phyloP scores from a whole-genome alignment of 2,329 filamentous ascomycete genomes.

The Curvularia spicifera region DNA sequence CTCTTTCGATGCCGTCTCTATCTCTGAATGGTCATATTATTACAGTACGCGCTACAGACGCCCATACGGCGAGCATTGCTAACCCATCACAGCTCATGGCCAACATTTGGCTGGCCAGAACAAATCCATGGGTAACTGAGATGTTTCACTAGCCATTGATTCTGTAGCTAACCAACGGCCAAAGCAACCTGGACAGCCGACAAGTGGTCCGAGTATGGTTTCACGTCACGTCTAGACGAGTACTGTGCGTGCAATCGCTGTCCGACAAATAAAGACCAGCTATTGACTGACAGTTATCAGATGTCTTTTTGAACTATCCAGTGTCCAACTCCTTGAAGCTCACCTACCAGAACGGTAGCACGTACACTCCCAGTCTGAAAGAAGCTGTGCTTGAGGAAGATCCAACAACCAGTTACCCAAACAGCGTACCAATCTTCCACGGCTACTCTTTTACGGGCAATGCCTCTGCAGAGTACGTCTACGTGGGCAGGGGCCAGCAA shows the following conservation, averaged over 20 bases:
- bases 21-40: constrained; percentile 49
- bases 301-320: constrained; percentile 49
- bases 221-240: constrained; percentile 47
- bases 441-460: constrained; percentile 57
- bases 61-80: constrained; percentile 6
- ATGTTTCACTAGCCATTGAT: background rate
- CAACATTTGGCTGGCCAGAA: constrained; percentile 44
- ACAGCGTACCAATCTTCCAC: constrained; percentile 56
- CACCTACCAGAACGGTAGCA: constrained; percentile 45
- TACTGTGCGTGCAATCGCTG: constrained; percentile 34
- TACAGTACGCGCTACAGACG: constrained; percentile 37
- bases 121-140: constrained; percentile 35
- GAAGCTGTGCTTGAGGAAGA: constrained; percentile 47
- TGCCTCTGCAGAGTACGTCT: constrained; percentile 57
- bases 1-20: constrained; percentile 51
- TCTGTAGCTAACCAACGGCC: background rate
- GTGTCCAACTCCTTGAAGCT: constrained; percentile 45
- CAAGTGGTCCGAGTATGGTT: constrained; percentile 45
- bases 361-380: constrained; percentile 36
- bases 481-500: constrained; percentile 52
- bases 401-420: constrained; percentile 45
- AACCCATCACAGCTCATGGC: constrained; percentile 37
- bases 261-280: background rate
- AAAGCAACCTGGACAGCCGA: constrained; percentile 50
- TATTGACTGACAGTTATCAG: constrained; percentile 20